Evolutionary conservation across 2,329 filamentous ascomycete genomes (phyloP), one percentile per base, ranked within the genome.

Genomic region (Boeremia exigua): DNA sequence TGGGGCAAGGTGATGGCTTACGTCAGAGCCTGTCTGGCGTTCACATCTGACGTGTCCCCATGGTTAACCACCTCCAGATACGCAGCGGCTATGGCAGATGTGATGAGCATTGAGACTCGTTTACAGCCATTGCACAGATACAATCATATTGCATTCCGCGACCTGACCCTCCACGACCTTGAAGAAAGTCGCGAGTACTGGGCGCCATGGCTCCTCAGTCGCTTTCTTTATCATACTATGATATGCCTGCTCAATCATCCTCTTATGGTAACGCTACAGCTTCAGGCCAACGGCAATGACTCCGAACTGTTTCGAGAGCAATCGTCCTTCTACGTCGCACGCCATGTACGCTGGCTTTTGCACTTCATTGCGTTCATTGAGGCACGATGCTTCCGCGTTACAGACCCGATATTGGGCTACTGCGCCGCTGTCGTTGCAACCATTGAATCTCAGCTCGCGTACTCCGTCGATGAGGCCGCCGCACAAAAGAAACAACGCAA

Each of bases 161-260:
- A 42, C 10, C 7, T 49, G 37, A 49, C 47, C 8, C 37, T 34
- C 14, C 36, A 42, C 6, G 37, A 49, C 34, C 48, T 51, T 4
- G 28, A 51, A 29, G 25, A 14, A 12, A 36, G 48, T 17, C 48
- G 48, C 30, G 19, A 44, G 17, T 51, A 51, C 25, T 51, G 48
- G 48, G 48, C 48, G 7, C 48, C 48, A 7, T 51, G 38, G 48
- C 48, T 51, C 9, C 48, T 51, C 9, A 43, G 38, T 25, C 38
- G 38, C 4, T 51, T 51, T 17, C 39, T 51, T 10, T 51, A 51
- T n/a, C 48, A 51, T 30, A 51, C 48, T 14, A 51, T 51, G 48
- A 39, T 51, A n/a, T 51, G 48, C 23, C 32, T 51, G 38, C 48
- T 51, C 10, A 51, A 51, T n/a, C 48, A 51, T 11, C 48, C 48